These are phyloP conservation scores for Pelargonium myrrhifolium DNA, from an alignment of 441 rosid species.

Conservation along the genomic window DNA sequence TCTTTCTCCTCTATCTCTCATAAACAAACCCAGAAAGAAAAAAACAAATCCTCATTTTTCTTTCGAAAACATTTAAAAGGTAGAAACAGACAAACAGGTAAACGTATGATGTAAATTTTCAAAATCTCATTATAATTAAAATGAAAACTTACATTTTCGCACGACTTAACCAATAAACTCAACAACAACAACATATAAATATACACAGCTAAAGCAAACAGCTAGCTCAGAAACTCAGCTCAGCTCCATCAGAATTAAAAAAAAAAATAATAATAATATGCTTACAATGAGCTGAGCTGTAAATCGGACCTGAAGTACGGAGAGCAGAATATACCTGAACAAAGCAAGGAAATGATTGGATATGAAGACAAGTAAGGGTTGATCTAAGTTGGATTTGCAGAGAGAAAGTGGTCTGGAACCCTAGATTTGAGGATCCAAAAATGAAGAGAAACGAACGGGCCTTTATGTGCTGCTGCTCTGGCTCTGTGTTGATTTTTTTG, in stretches of 20 bases:
- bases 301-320: background rate
- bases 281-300: background rate
- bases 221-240: background rate
- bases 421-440: constrained; percentile 40
- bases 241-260: background rate
- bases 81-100: too few relatives aligned
- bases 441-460: constrained; percentile 17
- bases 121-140: background rate
- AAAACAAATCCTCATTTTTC: too few relatives aligned
- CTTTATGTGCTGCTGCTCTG: constrained; percentile 21
- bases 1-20: background rate
- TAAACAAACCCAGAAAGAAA: background rate
- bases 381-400: constrained; percentile 4
- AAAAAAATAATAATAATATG: background rate
- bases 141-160: background rate
- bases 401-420: constrained; percentile 19
- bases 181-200: background rate
- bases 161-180: background rate
- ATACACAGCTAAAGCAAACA: background rate
- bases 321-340: background rate
- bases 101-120: background rate
- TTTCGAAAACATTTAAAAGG: too few relatives aligned
- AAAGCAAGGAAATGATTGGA: background rate
- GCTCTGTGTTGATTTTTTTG: constrained; percentile 6
- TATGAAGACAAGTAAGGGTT: background rate